Evolutionary conservation across 2,329 filamentous ascomycete species (phyloP).

Genomic region (Colletotrichum chrysophilum): DNA sequence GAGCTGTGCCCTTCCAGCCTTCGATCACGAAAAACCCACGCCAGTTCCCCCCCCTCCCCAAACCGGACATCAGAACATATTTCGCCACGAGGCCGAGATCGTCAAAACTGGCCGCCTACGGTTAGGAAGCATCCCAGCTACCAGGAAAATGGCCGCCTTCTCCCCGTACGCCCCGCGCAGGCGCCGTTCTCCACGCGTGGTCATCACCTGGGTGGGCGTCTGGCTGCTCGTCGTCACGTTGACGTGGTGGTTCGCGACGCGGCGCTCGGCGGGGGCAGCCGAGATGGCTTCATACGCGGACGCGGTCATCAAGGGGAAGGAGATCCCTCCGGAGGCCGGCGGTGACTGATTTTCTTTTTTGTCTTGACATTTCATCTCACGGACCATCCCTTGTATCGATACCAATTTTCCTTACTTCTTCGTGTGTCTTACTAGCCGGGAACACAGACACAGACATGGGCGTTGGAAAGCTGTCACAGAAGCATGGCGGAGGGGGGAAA

Average conservation of each 20-base stretch:
- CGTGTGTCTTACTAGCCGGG: background rate
- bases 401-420: background rate
- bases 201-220: constrained; percentile 18
- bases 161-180: constrained; percentile 18
- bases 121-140: background rate
- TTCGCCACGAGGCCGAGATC: background rate
- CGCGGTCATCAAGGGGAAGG: constrained; percentile 14
- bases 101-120: background rate
- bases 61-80: background rate
- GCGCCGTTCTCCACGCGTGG: constrained; percentile 11
- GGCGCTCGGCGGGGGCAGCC: background rate
- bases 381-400: background rate
- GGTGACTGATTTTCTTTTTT: background rate
- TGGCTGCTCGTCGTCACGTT: constrained; percentile 19
- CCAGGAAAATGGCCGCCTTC: constrained; percentile 2
- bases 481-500: background rate
- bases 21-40: background rate
- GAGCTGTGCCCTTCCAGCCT: background rate
- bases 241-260: constrained; percentile 17
- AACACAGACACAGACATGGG: background rate
- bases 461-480: background rate
- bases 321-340: constrained; percentile 2
- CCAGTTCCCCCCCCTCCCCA: background rate
- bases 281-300: background rate
- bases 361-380: background rate